Evolutionary conservation across 163 green algal species (phyloP), one percentile per base, ranked within the genome.

Genomic region (Scenedesmus sp.): DNA sequence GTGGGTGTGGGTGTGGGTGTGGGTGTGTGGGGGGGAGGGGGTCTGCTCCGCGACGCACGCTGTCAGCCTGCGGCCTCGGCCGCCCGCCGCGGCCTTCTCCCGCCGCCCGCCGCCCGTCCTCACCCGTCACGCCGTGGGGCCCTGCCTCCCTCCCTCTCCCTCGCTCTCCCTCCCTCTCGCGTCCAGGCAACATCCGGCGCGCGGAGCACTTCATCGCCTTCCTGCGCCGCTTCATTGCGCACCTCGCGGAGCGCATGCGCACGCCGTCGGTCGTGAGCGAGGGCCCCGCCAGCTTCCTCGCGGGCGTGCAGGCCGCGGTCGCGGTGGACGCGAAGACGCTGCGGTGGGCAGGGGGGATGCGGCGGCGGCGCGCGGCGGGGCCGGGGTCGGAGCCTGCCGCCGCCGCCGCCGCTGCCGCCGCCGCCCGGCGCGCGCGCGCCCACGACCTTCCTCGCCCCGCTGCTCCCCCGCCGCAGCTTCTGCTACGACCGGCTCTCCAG

Each of bases 121-220:
- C n/a, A n/a, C n/a, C n/a, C n/a, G n/a, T n/a, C n/a, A n/a, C n/a
- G n/a, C n/a, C n/a, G n/a, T n/a, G n/a, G n/a, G n/a, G n/a, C n/a
- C n/a, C n/a, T n/a, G n/a, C n/a, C n/a, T n/a, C n/a, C n/a, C n/a
- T n/a, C n/a, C n/a, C n/a, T n/a, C n/a, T n/a, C n/a, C n/a, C n/a
- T n/a, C n/a, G n/a, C n/a, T n/a, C n/a, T n/a, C n/a, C n/a, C n/a
- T n/a, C n/a, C n/a, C n/a, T n/a, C n/a, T n/a, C n/a, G n/a, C 18
- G 17, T 64, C 44, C 83, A 88, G 95, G 96, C 60, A 99, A 98
- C 88, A 98, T 99, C 73, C 87, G 96, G 11, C 85, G 96, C 7
- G 94, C 96, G 15, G 96, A 99, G 88, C 96, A 99, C 84, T 99
- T 99, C 83, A 75, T 99, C n/a, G 87, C 89, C 22, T 98, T 99